Conservation (phyloP, 352 stramenopile species). For the Aphanomyces euteiches region DNA sequence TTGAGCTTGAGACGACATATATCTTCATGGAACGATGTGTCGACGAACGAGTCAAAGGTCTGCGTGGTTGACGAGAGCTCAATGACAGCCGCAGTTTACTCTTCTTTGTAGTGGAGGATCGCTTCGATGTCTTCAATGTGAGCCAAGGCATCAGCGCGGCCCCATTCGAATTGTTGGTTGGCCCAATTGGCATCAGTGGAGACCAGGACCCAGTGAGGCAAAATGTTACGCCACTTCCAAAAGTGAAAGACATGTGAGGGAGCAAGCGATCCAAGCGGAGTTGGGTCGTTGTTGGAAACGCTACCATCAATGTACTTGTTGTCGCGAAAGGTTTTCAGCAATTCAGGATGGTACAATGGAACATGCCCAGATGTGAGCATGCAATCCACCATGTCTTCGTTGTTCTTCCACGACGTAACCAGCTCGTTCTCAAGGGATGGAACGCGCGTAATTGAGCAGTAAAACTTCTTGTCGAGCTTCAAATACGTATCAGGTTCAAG, state of each 20-base stretch:
- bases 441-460: constrained; percentile 72
- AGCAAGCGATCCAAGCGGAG: constrained; percentile 44
- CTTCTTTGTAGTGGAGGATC: constrained; percentile 34
- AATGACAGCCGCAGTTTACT: background rate
- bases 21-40: no score
- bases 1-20: no score
- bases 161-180: constrained; percentile 69
- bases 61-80: no score
- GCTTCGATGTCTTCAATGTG: constrained; percentile 67
- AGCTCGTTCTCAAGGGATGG: constrained; percentile 65
- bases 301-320: constrained; percentile 71
- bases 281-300: constrained; percentile 64
- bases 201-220: constrained; percentile 68
- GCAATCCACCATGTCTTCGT: constrained; percentile 78
- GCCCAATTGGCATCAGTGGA: constrained; percentile 74
- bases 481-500: constrained; percentile 63
- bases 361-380: constrained; percentile 75
- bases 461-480: constrained; percentile 58
- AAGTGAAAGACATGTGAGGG: constrained; percentile 79
- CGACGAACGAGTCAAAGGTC: no score
- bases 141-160: constrained; percentile 61
- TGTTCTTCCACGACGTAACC: constrained; percentile 62
- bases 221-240: constrained; percentile 79
- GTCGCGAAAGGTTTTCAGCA: constrained; percentile 58
- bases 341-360: constrained; percentile 65